A percentile compares a stretch with the other conserved stretches of the same genome.
These are phyloP conservation scores for Rhodofomes roseus DNA, from an alignment of 1,284 basidiomycete species.

Conservation along the genomic window DNA sequence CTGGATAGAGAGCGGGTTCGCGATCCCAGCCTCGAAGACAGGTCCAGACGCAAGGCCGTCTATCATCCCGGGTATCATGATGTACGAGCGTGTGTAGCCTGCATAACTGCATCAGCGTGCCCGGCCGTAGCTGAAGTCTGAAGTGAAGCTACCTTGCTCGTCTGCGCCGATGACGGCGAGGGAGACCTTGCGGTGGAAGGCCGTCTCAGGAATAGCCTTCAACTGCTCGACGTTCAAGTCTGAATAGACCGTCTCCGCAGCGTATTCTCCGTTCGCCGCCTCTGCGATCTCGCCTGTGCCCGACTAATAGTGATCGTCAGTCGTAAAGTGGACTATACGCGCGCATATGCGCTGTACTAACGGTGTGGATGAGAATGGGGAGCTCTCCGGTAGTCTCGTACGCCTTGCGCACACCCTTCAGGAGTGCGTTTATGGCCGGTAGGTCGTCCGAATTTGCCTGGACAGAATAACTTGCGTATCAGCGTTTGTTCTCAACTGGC, in stretches of 20 bases:
- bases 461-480: not conserved
- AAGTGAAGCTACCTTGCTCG: constrained; percentile 22
- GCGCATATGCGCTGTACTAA: constrained; percentile 23
- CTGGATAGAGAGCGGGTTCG: constrained; percentile 42
- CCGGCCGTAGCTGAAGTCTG: too few relatives aligned
- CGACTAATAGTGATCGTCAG: constrained; percentile 28
- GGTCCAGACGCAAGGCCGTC: constrained; percentile 43
- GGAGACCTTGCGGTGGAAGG: constrained; percentile 43
- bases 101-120: too few relatives aligned
- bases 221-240: constrained; percentile 39
- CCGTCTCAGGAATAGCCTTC: constrained; percentile 32
- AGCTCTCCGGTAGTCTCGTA: constrained; percentile 33
- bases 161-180: constrained; percentile 37
- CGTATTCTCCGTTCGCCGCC: constrained; percentile 32
- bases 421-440: constrained; percentile 37
- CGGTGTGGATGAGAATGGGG: constrained; percentile 51
- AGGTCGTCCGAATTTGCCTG: constrained; percentile 46
- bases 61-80: constrained; percentile 45
- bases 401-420: constrained; percentile 42
- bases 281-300: constrained; percentile 33
- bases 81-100: constrained; percentile 39
- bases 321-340: not conserved
- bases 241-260: constrained; percentile 39
- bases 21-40: constrained; percentile 41
- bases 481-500: too few relatives aligned